phyloP scores from a whole-genome alignment of 306 rosid species.

The Ormosia emarginata region DNA sequence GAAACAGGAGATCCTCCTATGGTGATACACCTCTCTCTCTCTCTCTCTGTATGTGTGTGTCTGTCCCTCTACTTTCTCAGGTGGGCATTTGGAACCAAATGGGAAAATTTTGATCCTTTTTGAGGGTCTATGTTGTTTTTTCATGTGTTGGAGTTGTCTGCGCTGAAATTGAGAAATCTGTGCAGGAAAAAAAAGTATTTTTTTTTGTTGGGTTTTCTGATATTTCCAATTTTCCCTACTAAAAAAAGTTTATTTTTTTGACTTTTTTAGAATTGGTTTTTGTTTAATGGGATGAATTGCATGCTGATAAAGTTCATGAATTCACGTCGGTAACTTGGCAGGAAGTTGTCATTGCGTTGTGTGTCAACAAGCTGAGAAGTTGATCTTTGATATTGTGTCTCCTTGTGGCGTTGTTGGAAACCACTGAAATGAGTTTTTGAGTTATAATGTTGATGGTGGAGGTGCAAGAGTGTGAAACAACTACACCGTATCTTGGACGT shows the following conservation, averaged over 20 bases:
- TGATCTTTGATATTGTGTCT: slow-evolving; percentile 24
- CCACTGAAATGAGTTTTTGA: slow-evolving; percentile 36
- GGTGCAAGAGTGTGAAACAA: slow-evolving; percentile 34
- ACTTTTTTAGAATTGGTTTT: background rate
- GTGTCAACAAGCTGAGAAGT: slow-evolving; percentile 21
- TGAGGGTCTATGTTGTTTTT: slow-evolving; percentile 26
- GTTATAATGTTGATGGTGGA: slow-evolving; percentile 43
- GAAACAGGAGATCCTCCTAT: slow-evolving; percentile 42
- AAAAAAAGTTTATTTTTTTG: background rate
- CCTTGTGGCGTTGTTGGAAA: background rate
- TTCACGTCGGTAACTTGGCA: slow-evolving; percentile 34
- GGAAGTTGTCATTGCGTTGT: slow-evolving; percentile 28
- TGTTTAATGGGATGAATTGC: background rate
- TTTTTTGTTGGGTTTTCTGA: background rate
- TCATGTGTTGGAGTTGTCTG: slow-evolving; percentile 7
- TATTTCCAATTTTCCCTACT: background rate
- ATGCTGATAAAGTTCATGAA: slow-evolving; percentile 6
- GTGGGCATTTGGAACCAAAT: slow-evolving; percentile 3
- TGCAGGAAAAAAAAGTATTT: background rate
- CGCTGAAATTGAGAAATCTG: slow-evolving; percentile 18
- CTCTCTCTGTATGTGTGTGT: background rate
- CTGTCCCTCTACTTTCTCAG: too few species aligned
- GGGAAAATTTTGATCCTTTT: slow-evolving; percentile 27
- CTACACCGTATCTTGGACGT: slow-evolving; percentile 37
- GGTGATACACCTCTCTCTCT: slow-evolving; percentile 43